A percentile compares a stretch with the other conserved stretches of the same genome.
Evolutionary conservation across 768 basidiomycete species (phyloP).

Genomic region (Mycena amicta): DNA sequence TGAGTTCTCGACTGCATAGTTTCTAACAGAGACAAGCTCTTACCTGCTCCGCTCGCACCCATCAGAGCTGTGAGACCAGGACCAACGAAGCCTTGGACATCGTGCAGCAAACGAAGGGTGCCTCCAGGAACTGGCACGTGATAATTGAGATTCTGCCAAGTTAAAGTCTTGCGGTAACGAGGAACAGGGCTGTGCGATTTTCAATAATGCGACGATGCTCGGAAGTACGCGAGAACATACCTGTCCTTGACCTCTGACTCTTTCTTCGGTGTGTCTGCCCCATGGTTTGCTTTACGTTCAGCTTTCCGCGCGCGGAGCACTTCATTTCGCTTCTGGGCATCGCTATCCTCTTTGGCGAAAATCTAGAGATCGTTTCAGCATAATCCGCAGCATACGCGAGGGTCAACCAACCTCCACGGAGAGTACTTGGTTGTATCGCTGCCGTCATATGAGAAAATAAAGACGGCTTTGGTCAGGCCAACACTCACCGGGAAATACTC

Average conservation of each 20-base stretch:
- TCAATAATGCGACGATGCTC: background rate
- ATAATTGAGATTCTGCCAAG: slow-evolving; percentile 82
- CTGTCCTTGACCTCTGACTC: slow-evolving; percentile 20
- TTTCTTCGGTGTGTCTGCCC: slow-evolving; percentile 29
- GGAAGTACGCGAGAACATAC: slow-evolving; percentile 2
- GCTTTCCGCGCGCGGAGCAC: slow-evolving; percentile 55
- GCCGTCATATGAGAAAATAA: background rate
- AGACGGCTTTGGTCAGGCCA: background rate
- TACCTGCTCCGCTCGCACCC: slow-evolving; percentile 84
- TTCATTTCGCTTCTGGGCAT: slow-evolving; percentile 57
- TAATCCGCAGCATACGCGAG: too few relatives aligned
- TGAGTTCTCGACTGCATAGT: too few relatives aligned
- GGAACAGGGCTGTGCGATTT: slow-evolving; percentile 18
- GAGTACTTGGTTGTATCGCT: slow-evolving; percentile 54
- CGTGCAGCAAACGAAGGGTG: slow-evolving; percentile 63
- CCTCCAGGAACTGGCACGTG: slow-evolving; percentile 70
- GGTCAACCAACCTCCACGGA: too few relatives aligned
- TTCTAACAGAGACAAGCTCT: too few relatives aligned
- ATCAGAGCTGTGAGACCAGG: slow-evolving; percentile 90
- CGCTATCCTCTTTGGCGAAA: slow-evolving; percentile 59
- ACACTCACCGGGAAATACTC: slow-evolving; percentile 62
- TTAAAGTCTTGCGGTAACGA: slow-evolving; percentile 61
- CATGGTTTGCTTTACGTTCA: slow-evolving; percentile 34
- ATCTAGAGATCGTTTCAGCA: too few relatives aligned
- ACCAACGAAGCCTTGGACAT: slow-evolving; percentile 79